Base-by-base conservation (phyloP, 305 asterid genomes). In the Stenogyne calaminthoides region DNA sequence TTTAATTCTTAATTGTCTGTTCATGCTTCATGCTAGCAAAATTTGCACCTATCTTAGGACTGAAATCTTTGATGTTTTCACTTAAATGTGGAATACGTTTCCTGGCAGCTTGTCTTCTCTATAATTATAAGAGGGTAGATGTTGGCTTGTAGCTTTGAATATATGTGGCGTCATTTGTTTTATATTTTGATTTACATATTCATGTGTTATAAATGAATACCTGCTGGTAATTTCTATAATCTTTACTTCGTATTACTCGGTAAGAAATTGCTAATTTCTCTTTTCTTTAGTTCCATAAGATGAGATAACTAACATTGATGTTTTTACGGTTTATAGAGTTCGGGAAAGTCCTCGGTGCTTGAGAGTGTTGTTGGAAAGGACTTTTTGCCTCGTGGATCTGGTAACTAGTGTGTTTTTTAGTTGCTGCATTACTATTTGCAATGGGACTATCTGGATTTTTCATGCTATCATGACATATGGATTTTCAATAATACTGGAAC, bases 381-480 rank as follows among this genome's bases (percentile, higher is more conserved):
- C 77, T 89, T 91, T 68, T 78, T 91, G 84, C 97, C 97, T 61
- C 93, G 97, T 77, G 97, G 97, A 84, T 91, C 97, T 36, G 97
- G 97, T 91, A 84, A 75, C 19, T 59, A 42, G 15, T 32, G 29
- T 47, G 18, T 69, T 71, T 57, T 9, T 42, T 27, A 65, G 20
- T 18, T 67, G 67, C 55, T 72, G 44, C 75, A 72, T 72, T 44
- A 60, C 42, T 22, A 16, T 57, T 68, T 72, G 71, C 57, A 64
- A 60, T 22, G 19, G 67, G 64, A 44, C 70, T 65, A 52, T 56
- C 10, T 64, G 14, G 55, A 66, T 19, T 8, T 52, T 74, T 7
- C 12, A 9, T 66, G 64, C 12, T 16, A 16, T 57, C 44, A 7
- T 18, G 63, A 15, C 52, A 7, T 25, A 22, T 9, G 66, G 64